Evolutionary conservation across 371 early-diverging fungal species (phyloP).

Genomic region (Mortierella polycephala): DNA sequence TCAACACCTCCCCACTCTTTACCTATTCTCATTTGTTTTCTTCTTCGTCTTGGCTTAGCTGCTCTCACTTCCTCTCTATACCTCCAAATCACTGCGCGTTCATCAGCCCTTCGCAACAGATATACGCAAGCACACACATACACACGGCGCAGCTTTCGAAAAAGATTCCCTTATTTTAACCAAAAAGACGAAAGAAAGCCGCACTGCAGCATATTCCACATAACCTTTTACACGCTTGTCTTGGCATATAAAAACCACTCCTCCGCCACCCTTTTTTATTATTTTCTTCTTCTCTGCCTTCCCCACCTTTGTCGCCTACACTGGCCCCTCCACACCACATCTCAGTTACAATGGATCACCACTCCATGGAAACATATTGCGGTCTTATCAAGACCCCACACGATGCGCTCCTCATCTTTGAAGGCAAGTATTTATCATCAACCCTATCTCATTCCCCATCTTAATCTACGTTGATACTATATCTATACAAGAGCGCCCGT

Average conservation of each 20-base stretch:
- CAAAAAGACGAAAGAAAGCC: no score
- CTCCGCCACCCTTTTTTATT: neutral
- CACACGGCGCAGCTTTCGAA: no score
- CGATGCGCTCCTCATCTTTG: slow-evolving; percentile 85
- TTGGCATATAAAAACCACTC: neutral
- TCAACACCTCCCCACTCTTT: no score
- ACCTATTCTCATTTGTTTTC: no score
- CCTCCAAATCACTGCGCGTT: no score
- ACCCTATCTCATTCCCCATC: neutral
- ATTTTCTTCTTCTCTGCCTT: neutral
- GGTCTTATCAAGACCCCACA: slow-evolving; percentile 83
- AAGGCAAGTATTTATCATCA: slow-evolving; percentile 55
- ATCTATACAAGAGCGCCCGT: no score
- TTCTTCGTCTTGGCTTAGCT: no score
- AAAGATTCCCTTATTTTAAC: no score
- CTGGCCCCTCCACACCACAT: neutral
- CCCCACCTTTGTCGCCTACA: neutral
- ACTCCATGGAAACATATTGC: slow-evolving; percentile 75
- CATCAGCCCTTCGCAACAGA: no score
- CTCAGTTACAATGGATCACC: slow-evolving; percentile 33
- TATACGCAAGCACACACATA: no score
- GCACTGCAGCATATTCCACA: neutral
- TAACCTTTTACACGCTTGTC: neutral
- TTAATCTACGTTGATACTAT: no score
- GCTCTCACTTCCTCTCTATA: no score